These are phyloP conservation scores for Drosera capensis DNA, from an alignment of 148 eudicot genomes.

Conservation along the genomic window DNA sequence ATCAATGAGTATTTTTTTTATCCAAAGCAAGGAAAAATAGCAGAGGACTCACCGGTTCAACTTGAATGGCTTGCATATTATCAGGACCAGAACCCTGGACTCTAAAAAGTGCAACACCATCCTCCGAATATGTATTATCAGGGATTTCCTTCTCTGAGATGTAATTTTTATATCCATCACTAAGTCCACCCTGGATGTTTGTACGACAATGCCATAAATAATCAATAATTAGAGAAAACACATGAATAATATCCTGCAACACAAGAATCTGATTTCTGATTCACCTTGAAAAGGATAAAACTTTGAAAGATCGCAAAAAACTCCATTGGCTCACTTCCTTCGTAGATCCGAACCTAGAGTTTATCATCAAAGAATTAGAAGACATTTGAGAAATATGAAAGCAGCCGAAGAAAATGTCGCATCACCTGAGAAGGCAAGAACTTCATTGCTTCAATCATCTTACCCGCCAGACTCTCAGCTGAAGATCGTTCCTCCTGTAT, in stretches of 20 bases:
- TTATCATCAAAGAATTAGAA: slow-evolving; percentile 13
- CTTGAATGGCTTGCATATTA: slow-evolving; percentile 96
- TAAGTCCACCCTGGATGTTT: slow-evolving; percentile 57
- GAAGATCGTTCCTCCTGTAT: slow-evolving; percentile 67
- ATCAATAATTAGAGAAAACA: slow-evolving; percentile 3
- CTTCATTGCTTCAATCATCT: slow-evolving; percentile 82
- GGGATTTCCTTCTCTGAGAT: slow-evolving; percentile 44
- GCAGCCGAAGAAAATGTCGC: not conserved
- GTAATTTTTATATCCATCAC: slow-evolving; percentile 55
- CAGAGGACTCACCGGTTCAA: slow-evolving; percentile 42
- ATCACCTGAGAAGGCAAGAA: slow-evolving; percentile 70
- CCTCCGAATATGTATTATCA: slow-evolving; percentile 57
- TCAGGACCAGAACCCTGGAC: slow-evolving; percentile 85
- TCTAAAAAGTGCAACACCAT: slow-evolving; percentile 59
- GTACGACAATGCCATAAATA: slow-evolving; percentile 2
- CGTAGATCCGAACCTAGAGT: slow-evolving; percentile 64
- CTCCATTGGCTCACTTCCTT: slow-evolving; percentile 80
- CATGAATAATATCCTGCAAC: not conserved
- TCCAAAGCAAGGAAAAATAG: slow-evolving; percentile 1
- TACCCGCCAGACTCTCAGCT: slow-evolving; percentile 65
- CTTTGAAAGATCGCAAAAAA: slow-evolving; percentile 88
- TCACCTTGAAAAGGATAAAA: slow-evolving; percentile 79
- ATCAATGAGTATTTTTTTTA: too few relatives aligned
- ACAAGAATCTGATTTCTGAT: not conserved
- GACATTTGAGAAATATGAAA: slow-evolving; percentile 5